Evolutionary conservation across 2,329 filamentous ascomycete species (phyloP).

Genomic region (Fusarium transvaalense): DNA sequence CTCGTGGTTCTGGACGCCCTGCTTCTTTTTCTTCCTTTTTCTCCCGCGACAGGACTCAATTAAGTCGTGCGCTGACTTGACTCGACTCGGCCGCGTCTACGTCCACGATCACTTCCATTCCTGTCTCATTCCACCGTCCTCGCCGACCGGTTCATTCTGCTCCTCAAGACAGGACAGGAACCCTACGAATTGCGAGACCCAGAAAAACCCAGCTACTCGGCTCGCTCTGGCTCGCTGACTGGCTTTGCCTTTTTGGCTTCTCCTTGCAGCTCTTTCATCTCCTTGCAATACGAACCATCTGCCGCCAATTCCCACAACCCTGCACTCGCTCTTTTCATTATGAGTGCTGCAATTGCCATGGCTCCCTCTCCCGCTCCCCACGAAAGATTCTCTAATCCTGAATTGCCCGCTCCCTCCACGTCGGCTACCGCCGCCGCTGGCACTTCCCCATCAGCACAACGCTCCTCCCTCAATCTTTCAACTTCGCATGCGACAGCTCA

Average conservation of each 20-base stretch:
- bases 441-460: slow-evolving; percentile 61
- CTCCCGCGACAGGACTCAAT: slow-evolving; percentile 16
- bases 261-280: slow-evolving; percentile 38
- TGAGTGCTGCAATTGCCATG: slow-evolving; percentile 78
- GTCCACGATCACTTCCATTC: slow-evolving; percentile 40
- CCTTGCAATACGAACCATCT: slow-evolving; percentile 36
- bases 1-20: slow-evolving; percentile 26
- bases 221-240: slow-evolving; percentile 40
- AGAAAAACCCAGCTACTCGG: slow-evolving; percentile 44
- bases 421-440: slow-evolving; percentile 51
- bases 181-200: slow-evolving; percentile 39
- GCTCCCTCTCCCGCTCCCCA: slow-evolving; percentile 76
- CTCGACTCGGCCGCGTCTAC: slow-evolving; percentile 32
- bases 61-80: slow-evolving; percentile 34
- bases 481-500: slow-evolving; percentile 60
- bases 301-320: slow-evolving; percentile 34
- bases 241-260: slow-evolving; percentile 33
- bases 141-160: slow-evolving; percentile 36
- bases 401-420: slow-evolving; percentile 58
- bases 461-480: slow-evolving; percentile 53
- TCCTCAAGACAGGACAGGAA: slow-evolving; percentile 41
- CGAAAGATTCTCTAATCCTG: slow-evolving; percentile 70
- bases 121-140: slow-evolving; percentile 39
- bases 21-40: slow-evolving; percentile 17
- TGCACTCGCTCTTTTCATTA: slow-evolving; percentile 56